A percentile compares a stretch with the other conserved stretches of the same genome.
These are phyloP conservation scores for Bertia moriformis DNA, from an alignment of 2,329 filamentous ascomycete genomes.

Conservation along the genomic window DNA sequence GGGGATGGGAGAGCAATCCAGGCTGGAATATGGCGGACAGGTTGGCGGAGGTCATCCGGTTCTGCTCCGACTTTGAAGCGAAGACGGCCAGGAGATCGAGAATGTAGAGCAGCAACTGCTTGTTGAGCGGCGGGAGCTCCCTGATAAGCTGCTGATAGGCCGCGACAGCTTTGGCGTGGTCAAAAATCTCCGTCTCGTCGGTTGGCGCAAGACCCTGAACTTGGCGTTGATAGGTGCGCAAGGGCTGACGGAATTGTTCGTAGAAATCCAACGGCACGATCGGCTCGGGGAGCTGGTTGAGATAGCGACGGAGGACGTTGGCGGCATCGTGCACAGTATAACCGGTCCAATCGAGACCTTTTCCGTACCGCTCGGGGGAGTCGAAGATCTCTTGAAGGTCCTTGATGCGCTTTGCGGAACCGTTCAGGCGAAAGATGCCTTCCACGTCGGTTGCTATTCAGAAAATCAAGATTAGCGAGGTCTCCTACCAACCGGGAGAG, in stretches of 20 bases:
- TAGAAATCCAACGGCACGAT: conserved; percentile 93
- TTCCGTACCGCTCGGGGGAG: conserved; percentile 87
- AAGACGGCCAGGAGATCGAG: conserved; percentile 92
- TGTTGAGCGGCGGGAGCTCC: conserved; percentile 79
- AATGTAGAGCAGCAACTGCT: conserved; percentile 87
- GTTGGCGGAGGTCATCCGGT: conserved; percentile 92
- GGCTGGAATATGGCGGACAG: conserved; percentile 95
- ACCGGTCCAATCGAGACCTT: conserved; percentile 90
- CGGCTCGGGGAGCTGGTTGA: conserved; percentile 90
- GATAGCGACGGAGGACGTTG: conserved; percentile 85
- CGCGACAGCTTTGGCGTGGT: conserved; percentile 59
- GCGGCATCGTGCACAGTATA: conserved; percentile 98
- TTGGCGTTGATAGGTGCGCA: conserved; percentile 58
- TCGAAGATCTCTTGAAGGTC: conserved; percentile 85
- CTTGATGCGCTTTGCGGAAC: conserved; percentile 95
- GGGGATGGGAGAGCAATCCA: conserved; percentile 83
- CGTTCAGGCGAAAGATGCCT: conserved; percentile 89
- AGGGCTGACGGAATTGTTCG: conserved; percentile 73
- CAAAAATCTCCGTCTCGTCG: conserved; percentile 61
- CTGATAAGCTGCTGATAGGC: conserved; percentile 85
- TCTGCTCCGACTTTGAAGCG: conserved; percentile 87
- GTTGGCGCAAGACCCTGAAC: conserved; percentile 56
- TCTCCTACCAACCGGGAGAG: neutral
- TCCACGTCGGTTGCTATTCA: conserved; percentile 74
- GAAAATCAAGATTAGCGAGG: conserved; percentile 10